Conservation (phyloP, 176 grass and related monocot genomes). For the Bothriochloa decipiens region DNA sequence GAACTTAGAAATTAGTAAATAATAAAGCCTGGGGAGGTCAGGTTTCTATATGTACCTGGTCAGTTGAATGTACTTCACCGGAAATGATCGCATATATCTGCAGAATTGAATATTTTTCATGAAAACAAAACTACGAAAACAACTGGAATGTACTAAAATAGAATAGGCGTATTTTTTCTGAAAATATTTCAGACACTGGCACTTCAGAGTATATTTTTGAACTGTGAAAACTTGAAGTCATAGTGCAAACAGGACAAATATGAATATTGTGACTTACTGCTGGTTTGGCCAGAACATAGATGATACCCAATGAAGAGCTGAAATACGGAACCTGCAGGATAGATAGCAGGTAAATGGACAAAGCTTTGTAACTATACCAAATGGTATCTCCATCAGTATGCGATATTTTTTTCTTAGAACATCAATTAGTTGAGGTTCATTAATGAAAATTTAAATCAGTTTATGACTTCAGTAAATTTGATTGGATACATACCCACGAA, state of each 20-base stretch:
- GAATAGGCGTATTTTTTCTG: background rate
- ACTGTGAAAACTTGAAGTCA: background rate
- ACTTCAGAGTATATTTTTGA: background rate
- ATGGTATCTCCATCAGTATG: background rate
- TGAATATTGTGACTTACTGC: slow-evolving; percentile 61
- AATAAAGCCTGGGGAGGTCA: background rate
- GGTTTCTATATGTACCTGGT: slow-evolving; percentile 58
- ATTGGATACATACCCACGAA: slow-evolving; percentile 66
- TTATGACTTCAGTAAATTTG: background rate
- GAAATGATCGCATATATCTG: slow-evolving; percentile 83
- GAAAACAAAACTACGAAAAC: background rate
- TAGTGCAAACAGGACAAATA: background rate
- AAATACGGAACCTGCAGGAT: slow-evolving; percentile 78
- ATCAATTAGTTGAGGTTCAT: background rate
- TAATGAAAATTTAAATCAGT: background rate
- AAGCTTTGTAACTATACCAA: background rate
- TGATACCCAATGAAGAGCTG: slow-evolving; percentile 80
- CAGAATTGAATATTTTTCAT: background rate
- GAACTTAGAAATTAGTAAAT: background rate
- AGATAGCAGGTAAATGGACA: background rate
- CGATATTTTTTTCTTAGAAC: background rate
- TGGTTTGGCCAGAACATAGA: slow-evolving; percentile 79
- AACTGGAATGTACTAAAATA: background rate
- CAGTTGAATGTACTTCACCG: slow-evolving; percentile 52
- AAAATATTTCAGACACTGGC: background rate